Evolutionary conservation across 306 rosid species (phyloP), one percentile per base, ranked within the genome.

Genomic region (Cajanus cajan): DNA sequence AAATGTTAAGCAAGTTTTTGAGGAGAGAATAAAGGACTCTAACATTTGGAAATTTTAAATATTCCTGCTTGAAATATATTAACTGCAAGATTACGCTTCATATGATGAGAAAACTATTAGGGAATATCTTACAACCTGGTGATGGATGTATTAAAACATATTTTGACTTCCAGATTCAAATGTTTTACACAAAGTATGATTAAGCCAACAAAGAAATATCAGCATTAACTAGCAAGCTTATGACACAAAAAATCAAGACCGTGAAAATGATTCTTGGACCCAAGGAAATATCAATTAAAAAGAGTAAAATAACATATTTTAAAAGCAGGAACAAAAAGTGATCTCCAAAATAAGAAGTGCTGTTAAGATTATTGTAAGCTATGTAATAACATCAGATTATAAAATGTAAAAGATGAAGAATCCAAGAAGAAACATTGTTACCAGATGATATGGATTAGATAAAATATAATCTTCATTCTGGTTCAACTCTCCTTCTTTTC

Each of bases 391-490:
- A 58, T 47, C 39, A 65, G 80, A 55, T 74, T 48, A 82, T 11
- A 65, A 51, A 73, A 58, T 55, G 22, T 63, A 58, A 61, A 57
- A 4, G 59, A 68, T 36, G 36, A 77, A 67, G 67, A 24, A 50
- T 43, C 19, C 31, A 67, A 47, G 45, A 66, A 65, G 61, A 55
- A 80, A 63, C 71, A 85, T 67, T 37, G 41, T 78, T 90, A 90
- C 98, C 90, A 92, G 79, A 87, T 92, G 96, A 86, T 94, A 94
- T 10, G 98, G 97, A 86, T 92, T 94, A 57, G 95, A 89, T 79
- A 94, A 75, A 80, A 94, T 84, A 83, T 88, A 90, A 77, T 90
- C 93, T 45, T 87, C 97, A 63, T 90, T 93, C 80, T 88, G 97
- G 76, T 82, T 88, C 39, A 63, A 82, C 52, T 87, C 92, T 77